Conservation (phyloP, 108 stramenopile species). For the Fistulifera solaris region DNA sequence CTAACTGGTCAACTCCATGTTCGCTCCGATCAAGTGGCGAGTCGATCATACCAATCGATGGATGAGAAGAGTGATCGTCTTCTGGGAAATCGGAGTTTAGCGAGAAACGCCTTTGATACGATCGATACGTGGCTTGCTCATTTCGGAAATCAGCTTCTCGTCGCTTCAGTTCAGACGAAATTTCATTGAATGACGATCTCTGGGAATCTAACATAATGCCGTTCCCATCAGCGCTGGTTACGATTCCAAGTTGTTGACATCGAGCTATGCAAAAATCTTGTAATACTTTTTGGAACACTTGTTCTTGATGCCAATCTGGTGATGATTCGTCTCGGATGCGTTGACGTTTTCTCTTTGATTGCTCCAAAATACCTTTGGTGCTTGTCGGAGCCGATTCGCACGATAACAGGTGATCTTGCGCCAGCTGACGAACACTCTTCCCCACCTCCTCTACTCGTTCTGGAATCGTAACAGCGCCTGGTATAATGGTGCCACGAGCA, state of each 20-base stretch:
- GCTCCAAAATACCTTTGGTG: constrained; percentile 5
- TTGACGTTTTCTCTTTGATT: background rate
- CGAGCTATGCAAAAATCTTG: background rate
- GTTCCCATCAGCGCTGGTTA: constrained; percentile 1
- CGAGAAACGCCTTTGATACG: background rate
- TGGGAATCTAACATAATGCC: no score
- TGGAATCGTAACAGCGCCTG: constrained; percentile 3
- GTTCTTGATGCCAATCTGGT: constrained; percentile 1
- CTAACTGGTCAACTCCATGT: background rate
- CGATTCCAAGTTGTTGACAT: constrained; percentile 3
- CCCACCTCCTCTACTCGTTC: background rate
- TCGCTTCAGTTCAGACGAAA: no score
- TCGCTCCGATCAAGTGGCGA: background rate
- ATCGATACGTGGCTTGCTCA: background rate
- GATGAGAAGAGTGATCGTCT: background rate
- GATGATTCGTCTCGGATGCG: constrained; percentile 1
- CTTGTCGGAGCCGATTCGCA: constrained; percentile 2
- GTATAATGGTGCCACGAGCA: no score
- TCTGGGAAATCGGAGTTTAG: background rate
- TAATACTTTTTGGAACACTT: background rate
- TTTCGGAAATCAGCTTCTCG: background rate
- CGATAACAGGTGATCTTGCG: background rate
- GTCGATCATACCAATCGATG: no score
- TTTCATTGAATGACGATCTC: no score
- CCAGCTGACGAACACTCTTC: constrained; percentile 4